Conservation (phyloP, 306 rosid genomes). For the Rosa multiflora region DNA sequence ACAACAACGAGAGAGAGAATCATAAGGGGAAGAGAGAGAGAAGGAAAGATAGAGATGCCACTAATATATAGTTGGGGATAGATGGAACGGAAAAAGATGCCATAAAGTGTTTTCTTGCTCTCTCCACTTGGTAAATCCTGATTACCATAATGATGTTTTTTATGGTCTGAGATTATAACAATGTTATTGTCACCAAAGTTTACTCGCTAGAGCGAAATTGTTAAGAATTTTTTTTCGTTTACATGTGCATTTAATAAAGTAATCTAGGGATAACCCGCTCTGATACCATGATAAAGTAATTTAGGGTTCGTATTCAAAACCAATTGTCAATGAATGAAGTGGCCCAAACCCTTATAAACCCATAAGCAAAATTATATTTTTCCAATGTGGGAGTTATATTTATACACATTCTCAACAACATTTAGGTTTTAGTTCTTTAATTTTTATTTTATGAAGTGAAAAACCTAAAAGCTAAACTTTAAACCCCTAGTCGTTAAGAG, state of each 20-base stretch:
- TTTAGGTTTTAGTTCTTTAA: not conserved
- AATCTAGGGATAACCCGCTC: no score
- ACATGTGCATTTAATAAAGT: not conserved
- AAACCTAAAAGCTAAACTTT: not conserved
- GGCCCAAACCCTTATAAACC: no score
- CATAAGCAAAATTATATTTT: no score
- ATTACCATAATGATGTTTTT: not conserved
- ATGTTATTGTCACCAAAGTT: not conserved
- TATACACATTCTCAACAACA: no score
- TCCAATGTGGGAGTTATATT: no score
- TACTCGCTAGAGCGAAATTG: not conserved
- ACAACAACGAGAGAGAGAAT: slow-evolving; percentile 8
- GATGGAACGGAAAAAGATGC: slow-evolving; percentile 15
- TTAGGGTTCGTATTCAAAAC: no score
- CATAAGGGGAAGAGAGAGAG: no score
- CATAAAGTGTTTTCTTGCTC: slow-evolving; percentile 7
- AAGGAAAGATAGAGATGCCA: slow-evolving; percentile 13
- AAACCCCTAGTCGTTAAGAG: not conserved
- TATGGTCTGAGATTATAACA: not conserved
- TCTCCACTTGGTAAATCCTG: not conserved
- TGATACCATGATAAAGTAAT: no score
- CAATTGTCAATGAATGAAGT: no score
- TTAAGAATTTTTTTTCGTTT: not conserved
- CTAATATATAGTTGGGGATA: slow-evolving; percentile 11
- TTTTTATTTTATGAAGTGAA: not conserved